Conservation (phyloP, 768 basidiomycete genomes). For the Podaxis carcinomalis region DNA sequence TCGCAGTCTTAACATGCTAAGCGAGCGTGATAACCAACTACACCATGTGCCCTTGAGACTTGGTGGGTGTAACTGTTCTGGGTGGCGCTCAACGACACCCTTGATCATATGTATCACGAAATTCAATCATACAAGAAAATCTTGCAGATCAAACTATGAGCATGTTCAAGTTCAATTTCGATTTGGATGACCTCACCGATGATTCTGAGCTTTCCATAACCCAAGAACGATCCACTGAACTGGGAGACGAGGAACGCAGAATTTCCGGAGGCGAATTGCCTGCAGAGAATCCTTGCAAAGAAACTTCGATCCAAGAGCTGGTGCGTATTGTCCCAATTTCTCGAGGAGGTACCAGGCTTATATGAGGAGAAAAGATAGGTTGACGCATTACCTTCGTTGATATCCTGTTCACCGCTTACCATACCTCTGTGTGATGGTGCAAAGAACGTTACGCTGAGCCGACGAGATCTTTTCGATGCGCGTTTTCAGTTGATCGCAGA, state of each 20-base stretch:
- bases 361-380: conserved; percentile 41
- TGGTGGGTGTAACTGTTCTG: background rate
- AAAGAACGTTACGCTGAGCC: conserved; percentile 42
- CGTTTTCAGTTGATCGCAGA: conserved; percentile 88
- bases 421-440: conserved; percentile 39
- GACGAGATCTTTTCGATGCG: conserved; percentile 92
- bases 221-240: background rate
- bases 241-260: background rate
- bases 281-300: conserved; percentile 21
- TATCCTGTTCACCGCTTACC: conserved; percentile 76
- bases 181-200: conserved; percentile 39
- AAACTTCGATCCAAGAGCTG: conserved; percentile 28
- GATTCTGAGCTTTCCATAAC: conserved; percentile 5
- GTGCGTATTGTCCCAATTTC: conserved; percentile 23
- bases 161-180: conserved; percentile 74
- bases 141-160: background rate
- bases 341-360: conserved; percentile 4
- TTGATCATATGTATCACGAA: background rate
- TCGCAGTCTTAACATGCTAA: conserved; percentile 9
- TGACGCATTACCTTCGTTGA: conserved; percentile 57
- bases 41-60: conserved; percentile 9
- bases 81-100: background rate
- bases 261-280: conserved; percentile 5
- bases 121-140: background rate
- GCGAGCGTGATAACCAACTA: conserved; percentile 16